These are phyloP conservation scores for Capsicum baccatum DNA, from an alignment of 257 asterid species.

Conservation along the genomic window DNA sequence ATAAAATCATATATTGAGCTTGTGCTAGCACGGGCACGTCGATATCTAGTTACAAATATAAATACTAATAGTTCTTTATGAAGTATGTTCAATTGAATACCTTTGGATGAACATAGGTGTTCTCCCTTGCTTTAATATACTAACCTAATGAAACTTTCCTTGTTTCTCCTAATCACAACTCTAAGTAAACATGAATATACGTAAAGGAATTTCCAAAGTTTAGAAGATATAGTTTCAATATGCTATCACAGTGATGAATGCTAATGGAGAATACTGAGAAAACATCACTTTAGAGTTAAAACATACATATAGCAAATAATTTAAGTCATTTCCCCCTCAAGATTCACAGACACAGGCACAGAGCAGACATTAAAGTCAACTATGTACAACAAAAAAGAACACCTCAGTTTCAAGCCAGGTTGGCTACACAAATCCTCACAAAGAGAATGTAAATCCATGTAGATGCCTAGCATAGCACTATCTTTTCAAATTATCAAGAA, in stretches of 20 bases:
- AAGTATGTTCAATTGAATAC: not conserved
- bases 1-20: too few species aligned
- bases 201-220: conserved; percentile 1
- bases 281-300: not conserved
- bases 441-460: not conserved
- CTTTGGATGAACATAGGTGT: not conserved
- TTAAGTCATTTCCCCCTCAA: not conserved
- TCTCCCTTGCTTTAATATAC: not conserved
- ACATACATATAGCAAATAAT: not conserved
- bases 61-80: not conserved
- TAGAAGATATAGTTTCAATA: not conserved
- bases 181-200: conserved; percentile 7
- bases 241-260: not conserved
- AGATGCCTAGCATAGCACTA: not conserved
- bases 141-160: not conserved
- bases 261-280: not conserved
- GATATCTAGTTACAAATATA: not conserved
- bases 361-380: not conserved
- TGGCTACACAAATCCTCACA: not conserved
- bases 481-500: not conserved
- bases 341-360: not conserved
- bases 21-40: too few species aligned
- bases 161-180: not conserved
- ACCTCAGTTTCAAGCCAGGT: not conserved
- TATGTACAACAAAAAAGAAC: not conserved